phyloP scores from a whole-genome alignment of 2,329 filamentous ascomycete genomes.

The Didymella segeticola region DNA sequence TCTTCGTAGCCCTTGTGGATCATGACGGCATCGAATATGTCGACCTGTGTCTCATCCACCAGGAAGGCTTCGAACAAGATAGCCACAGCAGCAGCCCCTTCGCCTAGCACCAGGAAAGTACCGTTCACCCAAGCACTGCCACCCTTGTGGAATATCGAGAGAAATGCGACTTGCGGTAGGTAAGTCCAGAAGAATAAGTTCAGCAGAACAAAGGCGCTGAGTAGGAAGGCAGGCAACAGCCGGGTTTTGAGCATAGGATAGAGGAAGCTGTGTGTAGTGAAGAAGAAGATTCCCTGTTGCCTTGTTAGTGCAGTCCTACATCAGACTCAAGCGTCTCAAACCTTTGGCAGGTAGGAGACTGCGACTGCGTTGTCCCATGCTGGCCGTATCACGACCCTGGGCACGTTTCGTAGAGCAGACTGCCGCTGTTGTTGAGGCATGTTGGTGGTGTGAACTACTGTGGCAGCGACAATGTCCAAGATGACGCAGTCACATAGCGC shows the following conservation, averaged over 20 bases:
- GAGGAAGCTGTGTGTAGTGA: constrained; percentile 75
- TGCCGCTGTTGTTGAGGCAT: constrained; percentile 42
- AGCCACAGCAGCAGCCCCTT: constrained; percentile 67
- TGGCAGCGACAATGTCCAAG: neutral
- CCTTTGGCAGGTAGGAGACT: constrained; percentile 42
- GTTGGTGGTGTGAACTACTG: constrained; percentile 20
- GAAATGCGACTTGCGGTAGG: constrained; percentile 85
- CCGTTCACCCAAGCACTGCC: constrained; percentile 88
- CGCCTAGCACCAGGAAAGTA: constrained; percentile 78
- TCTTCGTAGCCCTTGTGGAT: constrained; percentile 75
- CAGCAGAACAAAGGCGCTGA: constrained; percentile 83
- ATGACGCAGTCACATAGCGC: constrained; percentile 17
- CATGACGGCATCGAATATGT: constrained; percentile 79
- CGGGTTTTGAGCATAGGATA: constrained; percentile 81
- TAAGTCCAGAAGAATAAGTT: constrained; percentile 89
- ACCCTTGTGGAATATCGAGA: constrained; percentile 84
- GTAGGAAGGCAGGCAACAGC: constrained; percentile 78
- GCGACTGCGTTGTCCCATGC: constrained; percentile 36
- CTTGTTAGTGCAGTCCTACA: constrained; percentile 21
- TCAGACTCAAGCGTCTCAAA: constrained; percentile 6
- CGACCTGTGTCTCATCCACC: constrained; percentile 75
- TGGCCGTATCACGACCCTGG: constrained; percentile 38
- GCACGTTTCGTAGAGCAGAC: constrained; percentile 36
- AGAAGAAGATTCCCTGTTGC: constrained; percentile 78
- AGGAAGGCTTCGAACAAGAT: constrained; percentile 61